These are phyloP conservation scores for Thelonectria olida DNA, from an alignment of 2,329 filamentous ascomycete genomes.

Conservation along the genomic window DNA sequence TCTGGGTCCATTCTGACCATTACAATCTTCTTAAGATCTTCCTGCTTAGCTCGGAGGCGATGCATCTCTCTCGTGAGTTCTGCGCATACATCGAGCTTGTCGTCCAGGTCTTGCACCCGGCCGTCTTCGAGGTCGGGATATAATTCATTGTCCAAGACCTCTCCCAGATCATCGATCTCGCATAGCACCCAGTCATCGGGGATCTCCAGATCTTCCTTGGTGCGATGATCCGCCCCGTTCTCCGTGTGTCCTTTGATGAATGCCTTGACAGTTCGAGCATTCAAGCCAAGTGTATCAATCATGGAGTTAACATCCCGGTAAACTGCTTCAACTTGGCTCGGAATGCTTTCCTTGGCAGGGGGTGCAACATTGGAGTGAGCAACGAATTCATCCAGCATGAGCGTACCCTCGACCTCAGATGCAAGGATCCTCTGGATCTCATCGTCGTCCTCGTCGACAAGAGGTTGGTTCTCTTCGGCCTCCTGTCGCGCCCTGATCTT, in stretches of 20 bases:
- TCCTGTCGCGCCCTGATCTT: slow-evolving; percentile 64
- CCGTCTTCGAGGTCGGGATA: slow-evolving; percentile 71
- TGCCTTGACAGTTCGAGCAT: slow-evolving; percentile 72
- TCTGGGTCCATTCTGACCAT: slow-evolving; percentile 74
- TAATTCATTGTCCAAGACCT: slow-evolving; percentile 72
- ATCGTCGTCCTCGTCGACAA: slow-evolving; percentile 76
- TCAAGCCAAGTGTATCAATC: slow-evolving; percentile 92
- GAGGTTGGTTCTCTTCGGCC: slow-evolving; percentile 63
- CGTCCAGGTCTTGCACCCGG: slow-evolving; percentile 72
- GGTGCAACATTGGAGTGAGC: slow-evolving; percentile 65
- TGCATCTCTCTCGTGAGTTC: slow-evolving; percentile 75
- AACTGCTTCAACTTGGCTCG: slow-evolving; percentile 70
- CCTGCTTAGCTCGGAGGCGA: slow-evolving; percentile 77
- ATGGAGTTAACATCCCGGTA: slow-evolving; percentile 91
- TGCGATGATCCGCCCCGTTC: slow-evolving; percentile 62
- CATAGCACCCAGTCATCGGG: slow-evolving; percentile 77
- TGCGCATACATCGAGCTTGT: slow-evolving; percentile 74
- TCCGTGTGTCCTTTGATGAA: slow-evolving; percentile 75
- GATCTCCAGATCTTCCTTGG: slow-evolving; percentile 73
- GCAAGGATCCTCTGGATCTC: slow-evolving; percentile 70
- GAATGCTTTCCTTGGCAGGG: slow-evolving; percentile 64
- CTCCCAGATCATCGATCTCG: slow-evolving; percentile 76
- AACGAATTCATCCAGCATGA: slow-evolving; percentile 73
- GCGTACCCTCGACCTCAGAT: slow-evolving; percentile 68
- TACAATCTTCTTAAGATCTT: slow-evolving; percentile 81